Base-by-base conservation (phyloP, 768 basidiomycete species). In the Leccinum truebloodii region DNA sequence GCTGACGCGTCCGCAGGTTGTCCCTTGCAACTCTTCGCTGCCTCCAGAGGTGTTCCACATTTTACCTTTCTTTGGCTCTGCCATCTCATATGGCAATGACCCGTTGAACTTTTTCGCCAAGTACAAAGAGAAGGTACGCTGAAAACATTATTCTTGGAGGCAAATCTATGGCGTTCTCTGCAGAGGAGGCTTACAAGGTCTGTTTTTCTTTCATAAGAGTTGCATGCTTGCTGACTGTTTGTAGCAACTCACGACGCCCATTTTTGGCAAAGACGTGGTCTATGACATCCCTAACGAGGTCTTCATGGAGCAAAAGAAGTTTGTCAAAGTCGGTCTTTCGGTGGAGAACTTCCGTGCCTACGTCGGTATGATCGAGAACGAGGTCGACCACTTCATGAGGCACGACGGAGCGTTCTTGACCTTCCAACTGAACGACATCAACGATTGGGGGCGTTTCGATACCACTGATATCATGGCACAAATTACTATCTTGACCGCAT, bases 281-380 rank as follows among this genome's bases (percentile, higher is more conserved):
- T 99, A 98, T 73, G 97, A 98, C 68, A 87, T 92, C 54, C 96
- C 97, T 34, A 98, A 98, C 74, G 92, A 95, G 52, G 78, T 91
- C 50, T 88, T 99, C 75, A 98, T 99, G 95, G 95, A 99, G 69
- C 97, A 99, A 74, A 99, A 99, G 82, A 91, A 90, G 72, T 98
- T 98, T 70, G 89, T 98, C 75, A 99, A 99, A 78, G 87, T 94
- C 62, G 95, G 97, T 24, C 85, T 99, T 22, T 92, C 94, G 12
- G 86, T 85, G 13, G 95, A 98, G 28, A 95, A 95, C 75, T 86
- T 99, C 74, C 85, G 88, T 48, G 81, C 86, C 32, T 98, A 99
- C 55, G 81, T 87, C 20, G 85, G 86, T 54, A 87, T 92, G 84
- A 88, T 93, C 59, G 86, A 86, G 60, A 81, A 91, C 44, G 89